Conservation (phyloP, 208 protist species). For the Trypanosomatidae sp. region DNA sequence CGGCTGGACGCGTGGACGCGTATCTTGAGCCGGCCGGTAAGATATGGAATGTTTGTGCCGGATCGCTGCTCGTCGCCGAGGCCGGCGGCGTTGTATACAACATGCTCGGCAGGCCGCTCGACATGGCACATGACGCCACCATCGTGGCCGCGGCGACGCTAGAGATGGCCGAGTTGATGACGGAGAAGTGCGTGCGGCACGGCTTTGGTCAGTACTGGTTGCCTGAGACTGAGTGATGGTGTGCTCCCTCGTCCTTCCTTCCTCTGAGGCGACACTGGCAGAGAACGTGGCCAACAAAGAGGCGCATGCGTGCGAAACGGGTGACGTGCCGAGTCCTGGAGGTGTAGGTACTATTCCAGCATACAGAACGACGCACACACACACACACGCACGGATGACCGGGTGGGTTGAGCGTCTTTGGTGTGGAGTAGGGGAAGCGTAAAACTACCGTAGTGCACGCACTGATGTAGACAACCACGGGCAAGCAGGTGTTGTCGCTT, state of each 20-base stretch:
- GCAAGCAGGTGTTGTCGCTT: too few species aligned
- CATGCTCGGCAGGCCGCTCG: constrained; percentile 48
- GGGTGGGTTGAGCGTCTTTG: not conserved
- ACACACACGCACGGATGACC: not conserved
- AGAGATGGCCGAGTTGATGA: constrained; percentile 28
- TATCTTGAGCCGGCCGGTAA: constrained; percentile 62
- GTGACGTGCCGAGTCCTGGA: not conserved
- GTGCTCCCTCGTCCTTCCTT: not conserved
- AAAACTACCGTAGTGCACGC: too few species aligned
- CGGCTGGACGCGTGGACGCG: constrained; percentile 55
- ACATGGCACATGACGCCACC: constrained; percentile 49
- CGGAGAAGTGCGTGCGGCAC: constrained; percentile 31
- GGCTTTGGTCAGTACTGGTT: constrained; percentile 47
- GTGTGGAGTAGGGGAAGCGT: too few species aligned
- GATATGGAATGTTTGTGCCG: constrained; percentile 66
- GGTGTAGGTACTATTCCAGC: not conserved
- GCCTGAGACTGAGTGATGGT: not conserved
- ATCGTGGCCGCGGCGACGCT: constrained; percentile 51
- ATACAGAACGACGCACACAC: not conserved
- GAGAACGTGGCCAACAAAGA: not conserved
- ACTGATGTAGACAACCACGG: too few species aligned
- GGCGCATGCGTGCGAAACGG: not conserved
- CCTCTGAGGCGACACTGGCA: not conserved
- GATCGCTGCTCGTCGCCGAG: constrained; percentile 65
- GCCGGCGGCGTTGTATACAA: constrained; percentile 65